Base-by-base conservation (phyloP, 495 filamentous ascomycete species). In the Trichoderma parareesei region DNA sequence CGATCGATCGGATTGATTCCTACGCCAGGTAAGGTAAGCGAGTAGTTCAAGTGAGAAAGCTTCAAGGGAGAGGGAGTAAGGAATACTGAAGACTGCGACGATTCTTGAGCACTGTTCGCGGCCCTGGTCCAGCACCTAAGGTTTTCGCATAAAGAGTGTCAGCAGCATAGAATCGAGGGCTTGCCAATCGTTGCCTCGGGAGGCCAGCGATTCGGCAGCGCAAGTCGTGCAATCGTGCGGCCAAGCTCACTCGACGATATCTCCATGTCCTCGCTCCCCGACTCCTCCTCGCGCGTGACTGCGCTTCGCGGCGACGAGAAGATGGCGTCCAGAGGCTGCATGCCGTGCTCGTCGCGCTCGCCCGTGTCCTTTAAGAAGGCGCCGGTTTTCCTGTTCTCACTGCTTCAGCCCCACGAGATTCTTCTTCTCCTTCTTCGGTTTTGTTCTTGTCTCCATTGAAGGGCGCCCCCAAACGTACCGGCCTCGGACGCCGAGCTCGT, bases 291-390 rank as follows among this genome's bases (percentile, higher is more conserved):
- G 5, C 63, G 71, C 69, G 67, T 75, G 73, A 13, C 79, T 6
- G 80, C 73, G 66, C 88, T 90, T 64, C 82, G 85, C 38, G 93
- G 93, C 11, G 93, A 96, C 4, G 92, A 97, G 75, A 97, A 98
- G 68, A 97, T 85, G 60, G 82, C 82, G 35, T 91, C 88, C 63
- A 96, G 81, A 42, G 87, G 86, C 73, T 98, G 92, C 76, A 98
- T 84, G 74, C 95, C 94, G 81, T 96, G 79, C 72, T 92, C 94
- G 76, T 98, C 92, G 76, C 91, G 88, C 62, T 88, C 77, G 48
- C 90, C 90, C 63, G 81, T 84, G 75, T 97, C 91, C 71, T 85
- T 83, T 38, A 98, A 74, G 1, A 85, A 89, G 40, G 95, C 81
- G 33, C 94, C 94, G 9, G 94, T 98, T 83, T 93, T 85, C 40